Evolutionary conservation across 306 rosid species (phyloP).

Genomic region (Herpetospermum pedunculosum): DNA sequence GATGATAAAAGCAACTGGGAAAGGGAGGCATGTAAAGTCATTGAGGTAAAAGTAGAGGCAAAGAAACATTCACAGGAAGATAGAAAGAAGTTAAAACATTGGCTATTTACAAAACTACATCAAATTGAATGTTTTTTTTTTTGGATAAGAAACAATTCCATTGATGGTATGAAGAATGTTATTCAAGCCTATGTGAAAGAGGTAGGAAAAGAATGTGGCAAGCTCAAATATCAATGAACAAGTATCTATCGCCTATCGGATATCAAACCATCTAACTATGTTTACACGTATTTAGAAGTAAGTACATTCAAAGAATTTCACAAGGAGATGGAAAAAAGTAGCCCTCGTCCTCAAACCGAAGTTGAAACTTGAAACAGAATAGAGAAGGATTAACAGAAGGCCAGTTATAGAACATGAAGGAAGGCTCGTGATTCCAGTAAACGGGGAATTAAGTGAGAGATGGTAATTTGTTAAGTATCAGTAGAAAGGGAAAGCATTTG

Average conservation of each 20-base stretch:
- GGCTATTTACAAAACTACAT: not conserved
- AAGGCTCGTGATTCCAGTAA: not conserved
- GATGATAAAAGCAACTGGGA: not conserved
- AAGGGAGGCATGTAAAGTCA: not conserved
- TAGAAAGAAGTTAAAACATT: not conserved
- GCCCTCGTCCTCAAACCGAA: not conserved
- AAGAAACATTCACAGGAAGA: not conserved
- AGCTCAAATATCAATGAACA: constrained; percentile 1
- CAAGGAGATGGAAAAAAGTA: not conserved
- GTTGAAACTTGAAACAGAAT: not conserved
- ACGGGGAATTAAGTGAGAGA: not conserved
- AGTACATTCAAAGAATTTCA: not conserved
- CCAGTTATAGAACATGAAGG: not conserved
- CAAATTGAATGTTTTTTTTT: not conserved
- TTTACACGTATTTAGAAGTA: not conserved
- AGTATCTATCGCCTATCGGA: not conserved
- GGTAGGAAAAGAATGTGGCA: not conserved
- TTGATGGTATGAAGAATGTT: no score
- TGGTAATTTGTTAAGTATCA: not conserved
- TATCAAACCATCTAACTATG: not conserved
- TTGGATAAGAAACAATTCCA: no score
- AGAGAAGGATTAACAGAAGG: not conserved
- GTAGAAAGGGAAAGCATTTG: not conserved
- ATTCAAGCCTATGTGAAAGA: not conserved
- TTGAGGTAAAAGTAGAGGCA: not conserved